These are phyloP conservation scores for Anthoceros angustus DNA, from an alignment of 225 moss, liverwort and hornwort species.

Conservation along the genomic window DNA sequence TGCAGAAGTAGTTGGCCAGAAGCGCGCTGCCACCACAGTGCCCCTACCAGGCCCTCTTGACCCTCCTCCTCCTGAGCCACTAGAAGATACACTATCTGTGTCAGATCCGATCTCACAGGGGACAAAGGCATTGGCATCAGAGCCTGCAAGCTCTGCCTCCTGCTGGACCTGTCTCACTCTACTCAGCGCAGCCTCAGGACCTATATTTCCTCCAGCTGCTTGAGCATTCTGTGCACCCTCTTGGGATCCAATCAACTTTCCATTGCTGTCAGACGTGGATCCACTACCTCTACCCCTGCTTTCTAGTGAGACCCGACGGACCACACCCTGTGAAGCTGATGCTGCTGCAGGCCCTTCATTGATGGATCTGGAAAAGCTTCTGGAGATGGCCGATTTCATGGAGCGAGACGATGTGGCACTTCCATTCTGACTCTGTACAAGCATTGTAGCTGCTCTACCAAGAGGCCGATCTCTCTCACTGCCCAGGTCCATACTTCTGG, in stretches of 20 bases:
- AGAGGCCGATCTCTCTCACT: background rate
- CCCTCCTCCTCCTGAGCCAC: conserved; percentile 48
- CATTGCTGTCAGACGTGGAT: background rate
- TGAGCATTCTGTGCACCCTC: conserved; percentile 13
- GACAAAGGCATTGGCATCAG: conserved; percentile 30
- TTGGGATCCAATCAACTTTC: background rate
- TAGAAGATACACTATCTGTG: conserved; percentile 84
- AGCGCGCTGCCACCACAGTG: conserved; percentile 74
- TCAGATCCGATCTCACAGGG: conserved; percentile 57
- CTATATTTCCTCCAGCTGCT: conserved; percentile 17
- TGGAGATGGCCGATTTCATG: background rate
- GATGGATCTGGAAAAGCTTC: background rate
- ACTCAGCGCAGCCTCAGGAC: conserved; percentile 21
- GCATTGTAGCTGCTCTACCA: background rate
- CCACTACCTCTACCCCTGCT: background rate
- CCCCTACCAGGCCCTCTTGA: conserved; percentile 31
- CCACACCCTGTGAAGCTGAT: background rate
- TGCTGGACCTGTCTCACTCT: conserved; percentile 49
- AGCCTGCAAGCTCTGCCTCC: conserved; percentile 53
- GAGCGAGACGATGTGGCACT: background rate
- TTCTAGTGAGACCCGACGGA: background rate
- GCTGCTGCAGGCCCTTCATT: conserved; percentile 2
- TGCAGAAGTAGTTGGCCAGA: conserved; percentile 71
- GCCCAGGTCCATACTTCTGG: conserved; percentile 2
- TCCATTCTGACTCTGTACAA: background rate